Base-by-base conservation (phyloP, 176 grass and related monocot genomes). In the Paspalum notatum region DNA sequence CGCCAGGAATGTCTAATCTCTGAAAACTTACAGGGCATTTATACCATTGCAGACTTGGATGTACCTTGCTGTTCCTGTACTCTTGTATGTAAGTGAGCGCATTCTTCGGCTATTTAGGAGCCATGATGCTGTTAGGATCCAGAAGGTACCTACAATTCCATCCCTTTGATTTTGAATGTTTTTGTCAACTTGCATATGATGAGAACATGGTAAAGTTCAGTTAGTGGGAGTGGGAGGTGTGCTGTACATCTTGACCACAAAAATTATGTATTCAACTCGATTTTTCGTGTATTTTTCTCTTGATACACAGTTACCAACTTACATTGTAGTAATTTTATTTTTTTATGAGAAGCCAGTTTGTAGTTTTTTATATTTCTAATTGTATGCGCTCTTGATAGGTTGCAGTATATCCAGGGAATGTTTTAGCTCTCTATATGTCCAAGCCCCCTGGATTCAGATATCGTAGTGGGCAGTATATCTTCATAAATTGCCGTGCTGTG, bases 381-480 rank as follows among this genome's bases (percentile, higher is more conserved):
- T 75, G 39, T 81, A 11, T 80, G 18, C 66, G 27, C 37, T 78
- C 69, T 74, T 59, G 15, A 68, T 74, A 94, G 93, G 94, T 97
- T 59, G 89, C 94, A 0, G 87, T 97, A 68, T 97, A 97, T 77
- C 89, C 91, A 9, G 94, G 94, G 60, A 90, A 90, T 83, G 94
- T 97, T 54, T 71, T 97, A 37, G 85, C 94, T 65, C 91, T 97
- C 46, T 91, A 94, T 65, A 90, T 97, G 87, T 92, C 94, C 18
- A 97, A 97, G 83, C 94, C 94, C 54, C 76, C 85, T 73, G 91
- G 91, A 86, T 97, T 97, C 83, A 92, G 68, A 83, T 97, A 94
- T 43, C 46, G 85, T 3, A 97, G 94, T 45, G 94, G 94, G 51
- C 94, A 97, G 73, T 97, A 97, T 84, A 92, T 94, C 71, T 94